These are phyloP conservation scores for Aspergillus sp. DNA, from an alignment of 2,329 filamentous ascomycete genomes.

Conservation along the genomic window DNA sequence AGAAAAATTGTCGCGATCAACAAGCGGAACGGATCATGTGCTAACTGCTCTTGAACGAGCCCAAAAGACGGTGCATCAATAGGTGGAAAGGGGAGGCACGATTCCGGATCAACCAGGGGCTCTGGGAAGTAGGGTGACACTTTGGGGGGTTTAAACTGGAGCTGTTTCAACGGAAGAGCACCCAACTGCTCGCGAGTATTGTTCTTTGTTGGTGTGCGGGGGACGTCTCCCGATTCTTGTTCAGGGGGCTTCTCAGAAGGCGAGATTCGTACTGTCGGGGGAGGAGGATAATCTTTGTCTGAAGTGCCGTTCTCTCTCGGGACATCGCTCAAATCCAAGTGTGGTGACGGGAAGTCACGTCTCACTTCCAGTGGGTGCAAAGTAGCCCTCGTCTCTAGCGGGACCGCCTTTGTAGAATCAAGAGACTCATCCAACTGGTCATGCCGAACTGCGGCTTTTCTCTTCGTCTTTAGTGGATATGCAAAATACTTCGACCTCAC, in stretches of 20 bases:
- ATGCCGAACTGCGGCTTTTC: background rate
- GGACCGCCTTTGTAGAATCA: conserved; percentile 2
- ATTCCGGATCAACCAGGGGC: conserved; percentile 33
- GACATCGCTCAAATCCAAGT: conserved; percentile 35
- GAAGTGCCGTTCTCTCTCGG: conserved; percentile 26
- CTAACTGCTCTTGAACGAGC: conserved; percentile 78
- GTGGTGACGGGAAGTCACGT: conserved; percentile 26
- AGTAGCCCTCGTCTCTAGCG: conserved; percentile 13
- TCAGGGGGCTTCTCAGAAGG: background rate
- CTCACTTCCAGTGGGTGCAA: conserved; percentile 13
- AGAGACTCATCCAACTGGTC: background rate
- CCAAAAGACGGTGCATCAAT: conserved; percentile 66
- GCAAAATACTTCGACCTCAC: conserved; percentile 36
- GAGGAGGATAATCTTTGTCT: conserved; percentile 4
- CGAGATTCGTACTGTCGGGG: background rate
- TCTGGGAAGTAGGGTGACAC: conserved; percentile 45
- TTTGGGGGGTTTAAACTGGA: conserved; percentile 24
- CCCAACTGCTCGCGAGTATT: conserved; percentile 2
- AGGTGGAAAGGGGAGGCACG: conserved; percentile 61
- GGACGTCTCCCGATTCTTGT: background rate
- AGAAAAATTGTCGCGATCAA: conserved; percentile 81
- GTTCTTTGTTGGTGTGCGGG: conserved; percentile 9
- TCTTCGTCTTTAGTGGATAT: background rate
- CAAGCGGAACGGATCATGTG: conserved; percentile 72
- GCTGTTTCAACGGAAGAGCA: conserved; percentile 9